A percentile compares a stretch with the other conserved stretches of the same genome.
Conservation (phyloP, 345 rosid species). For the Abelmoschus esculentus region DNA sequence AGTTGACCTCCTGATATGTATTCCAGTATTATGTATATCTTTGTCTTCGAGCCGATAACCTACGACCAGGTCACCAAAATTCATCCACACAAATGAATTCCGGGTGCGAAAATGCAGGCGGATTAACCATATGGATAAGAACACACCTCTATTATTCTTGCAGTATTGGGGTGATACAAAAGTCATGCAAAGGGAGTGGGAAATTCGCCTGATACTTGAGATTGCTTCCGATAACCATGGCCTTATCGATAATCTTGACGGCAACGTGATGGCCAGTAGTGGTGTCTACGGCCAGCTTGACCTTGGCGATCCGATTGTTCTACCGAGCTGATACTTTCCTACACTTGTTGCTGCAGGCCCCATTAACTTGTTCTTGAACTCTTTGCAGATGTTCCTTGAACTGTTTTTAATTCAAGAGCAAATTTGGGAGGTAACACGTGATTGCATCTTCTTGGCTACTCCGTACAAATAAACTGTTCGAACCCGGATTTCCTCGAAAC, state of each 20-base stretch:
- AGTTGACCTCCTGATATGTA: slow-evolving; percentile 76
- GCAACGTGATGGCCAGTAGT: slow-evolving; percentile 50
- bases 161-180: slow-evolving; percentile 59
- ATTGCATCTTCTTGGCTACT: neutral
- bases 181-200: neutral
- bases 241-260: slow-evolving; percentile 74
- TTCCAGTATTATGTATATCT: slow-evolving; percentile 86
- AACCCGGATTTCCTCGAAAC: no score
- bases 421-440: slow-evolving; percentile 17
- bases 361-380: slow-evolving; percentile 17
- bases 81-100: neutral
- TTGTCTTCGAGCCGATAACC: slow-evolving; percentile 86
- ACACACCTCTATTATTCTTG: slow-evolving; percentile 71
- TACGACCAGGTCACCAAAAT: slow-evolving; percentile 12
- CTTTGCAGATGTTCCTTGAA: slow-evolving; percentile 8
- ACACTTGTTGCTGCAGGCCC: slow-evolving; percentile 37
- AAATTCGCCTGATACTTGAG: slow-evolving; percentile 54
- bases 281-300: slow-evolving; percentile 70
- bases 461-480: neutral
- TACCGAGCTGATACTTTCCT: slow-evolving; percentile 61
- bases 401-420: neutral
- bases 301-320: slow-evolving; percentile 86
- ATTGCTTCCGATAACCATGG: slow-evolving; percentile 56
- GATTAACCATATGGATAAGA: neutral
- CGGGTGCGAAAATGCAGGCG: neutral